Evolutionary conservation across 768 basidiomycete species (phyloP).

Genomic region (Panus rudis): DNA sequence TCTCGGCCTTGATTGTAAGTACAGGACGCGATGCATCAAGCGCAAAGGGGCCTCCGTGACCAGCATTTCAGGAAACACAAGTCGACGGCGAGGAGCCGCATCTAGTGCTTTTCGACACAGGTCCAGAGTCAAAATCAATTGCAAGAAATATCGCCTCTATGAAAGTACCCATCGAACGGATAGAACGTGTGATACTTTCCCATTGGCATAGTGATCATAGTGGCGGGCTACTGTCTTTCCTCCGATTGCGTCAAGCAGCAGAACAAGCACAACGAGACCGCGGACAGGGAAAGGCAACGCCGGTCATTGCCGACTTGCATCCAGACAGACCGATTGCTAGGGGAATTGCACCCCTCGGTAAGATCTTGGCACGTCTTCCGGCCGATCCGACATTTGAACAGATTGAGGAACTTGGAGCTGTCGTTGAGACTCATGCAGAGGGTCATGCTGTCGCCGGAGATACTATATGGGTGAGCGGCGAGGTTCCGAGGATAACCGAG

Average conservation of each 20-base stretch:
- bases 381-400: constrained; percentile 66
- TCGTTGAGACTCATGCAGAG: constrained; percentile 46
- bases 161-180: constrained; percentile 41
- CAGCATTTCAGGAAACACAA: constrained; percentile 45
- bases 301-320: constrained; percentile 64
- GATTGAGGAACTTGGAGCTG: constrained; percentile 49
- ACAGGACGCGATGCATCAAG: background rate
- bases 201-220: constrained; percentile 60
- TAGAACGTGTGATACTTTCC: constrained; percentile 64
- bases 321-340: constrained; percentile 68
- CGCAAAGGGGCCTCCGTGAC: background rate
- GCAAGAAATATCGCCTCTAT: constrained; percentile 64
- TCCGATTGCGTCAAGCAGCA: constrained; percentile 34
- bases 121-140: constrained; percentile 70
- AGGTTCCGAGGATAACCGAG: constrained; percentile 63
- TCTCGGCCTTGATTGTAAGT: constrained; percentile 71
- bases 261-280: background rate
- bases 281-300: constrained; percentile 9
- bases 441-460: constrained; percentile 61
- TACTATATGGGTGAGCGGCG: constrained; percentile 72
- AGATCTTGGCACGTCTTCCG: constrained; percentile 52
- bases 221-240: constrained; percentile 53
- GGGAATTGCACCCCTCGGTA: constrained; percentile 64
- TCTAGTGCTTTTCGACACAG: constrained; percentile 75
- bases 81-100: constrained; percentile 36